These are phyloP conservation scores for Aspergillus sp. DNA, from an alignment of 2,329 filamentous ascomycete genomes.

Conservation along the genomic window DNA sequence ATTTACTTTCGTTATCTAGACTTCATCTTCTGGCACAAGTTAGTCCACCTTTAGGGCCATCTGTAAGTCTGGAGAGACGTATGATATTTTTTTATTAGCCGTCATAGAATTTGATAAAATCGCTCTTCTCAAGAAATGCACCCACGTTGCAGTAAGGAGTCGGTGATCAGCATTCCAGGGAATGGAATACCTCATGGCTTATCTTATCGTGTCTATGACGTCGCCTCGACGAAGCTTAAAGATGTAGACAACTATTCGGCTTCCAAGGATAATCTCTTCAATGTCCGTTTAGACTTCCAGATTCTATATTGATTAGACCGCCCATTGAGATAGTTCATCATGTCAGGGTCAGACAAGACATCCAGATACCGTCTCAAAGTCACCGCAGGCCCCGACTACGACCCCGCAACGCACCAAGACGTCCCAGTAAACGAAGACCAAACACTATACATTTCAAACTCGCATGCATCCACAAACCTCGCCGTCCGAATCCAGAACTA, in stretches of 20 bases:
- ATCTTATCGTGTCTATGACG: slow-evolving; percentile 2
- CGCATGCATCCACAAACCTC: slow-evolving; percentile 65
- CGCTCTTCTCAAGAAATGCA: too few species aligned
- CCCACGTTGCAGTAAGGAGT: too few species aligned
- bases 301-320: neutral
- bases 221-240: neutral
- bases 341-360: slow-evolving; percentile 6
- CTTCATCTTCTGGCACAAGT: neutral
- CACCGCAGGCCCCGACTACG: slow-evolving; percentile 77
- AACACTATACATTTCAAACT: slow-evolving; percentile 62
- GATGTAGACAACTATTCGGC: neutral
- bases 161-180: too few species aligned
- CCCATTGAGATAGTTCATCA: neutral
- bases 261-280: too few species aligned
- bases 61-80: too few species aligned
- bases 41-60: too few species aligned
- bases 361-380: slow-evolving; percentile 70
- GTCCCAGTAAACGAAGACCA: slow-evolving; percentile 73
- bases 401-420: slow-evolving; percentile 67
- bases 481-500: slow-evolving; percentile 72
- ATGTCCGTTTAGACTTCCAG: neutral
- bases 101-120: too few species aligned
- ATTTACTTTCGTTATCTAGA: neutral
- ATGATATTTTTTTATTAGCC: too few species aligned
- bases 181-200: neutral